These are phyloP conservation scores for Neoscytalidium dimidiatum DNA, from an alignment of 2,329 filamentous ascomycete species.

Conservation along the genomic window DNA sequence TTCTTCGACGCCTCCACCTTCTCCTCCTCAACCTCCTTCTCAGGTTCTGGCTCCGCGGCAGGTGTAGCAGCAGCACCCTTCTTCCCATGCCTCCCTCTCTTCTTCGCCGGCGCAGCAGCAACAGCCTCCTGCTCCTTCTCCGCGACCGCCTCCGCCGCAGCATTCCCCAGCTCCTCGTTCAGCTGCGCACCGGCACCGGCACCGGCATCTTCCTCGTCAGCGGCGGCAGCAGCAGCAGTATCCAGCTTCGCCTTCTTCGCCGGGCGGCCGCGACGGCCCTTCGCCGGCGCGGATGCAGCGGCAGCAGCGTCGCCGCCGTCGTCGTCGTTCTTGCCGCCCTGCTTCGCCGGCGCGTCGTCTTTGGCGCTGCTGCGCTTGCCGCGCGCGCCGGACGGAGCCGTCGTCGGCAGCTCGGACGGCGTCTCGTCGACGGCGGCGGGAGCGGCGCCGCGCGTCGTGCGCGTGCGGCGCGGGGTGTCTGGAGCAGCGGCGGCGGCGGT, in stretches of 20 bases:
- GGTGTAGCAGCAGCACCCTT: not conserved
- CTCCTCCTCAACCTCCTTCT: not conserved
- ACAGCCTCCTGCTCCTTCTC: not conserved
- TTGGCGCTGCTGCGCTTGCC: not conserved
- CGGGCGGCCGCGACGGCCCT: constrained; percentile 14
- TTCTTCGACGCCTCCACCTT: not conserved
- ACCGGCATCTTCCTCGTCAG: not conserved
- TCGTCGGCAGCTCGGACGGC: not conserved
- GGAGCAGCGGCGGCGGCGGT: not conserved
- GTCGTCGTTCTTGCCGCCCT: not conserved
- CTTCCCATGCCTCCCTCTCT: constrained; percentile 11
- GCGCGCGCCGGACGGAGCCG: too few relatives aligned
- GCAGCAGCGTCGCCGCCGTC: not conserved
- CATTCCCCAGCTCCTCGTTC: constrained; percentile 10
- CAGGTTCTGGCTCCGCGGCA: not conserved
- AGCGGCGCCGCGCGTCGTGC: constrained; percentile 1
- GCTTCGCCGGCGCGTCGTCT: not conserved
- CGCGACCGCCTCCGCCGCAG: not conserved
- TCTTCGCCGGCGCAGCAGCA: not conserved
- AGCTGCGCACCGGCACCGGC: not conserved
- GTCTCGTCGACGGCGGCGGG: not conserved
- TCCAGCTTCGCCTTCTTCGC: not conserved
- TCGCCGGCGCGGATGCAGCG: not conserved
- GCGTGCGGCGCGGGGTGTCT: not conserved
- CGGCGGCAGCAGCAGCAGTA: too few relatives aligned